A percentile compares a stretch with the other conserved stretches of the same genome.
These are phyloP conservation scores for Cladosporium colombiae DNA, from an alignment of 2,329 filamentous ascomycete genomes.

Conservation along the genomic window DNA sequence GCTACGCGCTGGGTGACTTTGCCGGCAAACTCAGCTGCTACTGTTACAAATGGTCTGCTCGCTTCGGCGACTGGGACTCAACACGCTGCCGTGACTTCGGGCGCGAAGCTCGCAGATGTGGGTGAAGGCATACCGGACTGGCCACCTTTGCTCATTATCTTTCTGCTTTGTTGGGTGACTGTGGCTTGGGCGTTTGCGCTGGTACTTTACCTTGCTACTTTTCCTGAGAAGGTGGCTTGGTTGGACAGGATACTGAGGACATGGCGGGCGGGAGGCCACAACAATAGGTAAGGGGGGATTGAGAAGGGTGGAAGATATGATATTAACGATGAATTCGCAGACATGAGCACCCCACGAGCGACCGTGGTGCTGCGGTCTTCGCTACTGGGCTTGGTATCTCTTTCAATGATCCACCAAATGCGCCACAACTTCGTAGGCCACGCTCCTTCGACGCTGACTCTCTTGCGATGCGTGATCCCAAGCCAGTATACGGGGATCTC, in stretches of 20 bases:
- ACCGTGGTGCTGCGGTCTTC: background rate
- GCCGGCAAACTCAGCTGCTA: background rate
- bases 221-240: slow-evolving; percentile 23
- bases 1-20: background rate
- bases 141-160: slow-evolving; percentile 15
- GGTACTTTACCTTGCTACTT: slow-evolving; percentile 29
- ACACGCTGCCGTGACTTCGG: background rate
- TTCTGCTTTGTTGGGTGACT: slow-evolving; percentile 25
- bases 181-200: slow-evolving; percentile 20
- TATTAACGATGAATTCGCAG: background rate
- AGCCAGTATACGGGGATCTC: background rate
- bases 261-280: background rate
- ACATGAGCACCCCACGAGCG: background rate
- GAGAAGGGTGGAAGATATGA: background rate
- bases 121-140: slow-evolving; percentile 7
- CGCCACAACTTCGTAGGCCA: background rate
- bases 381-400: slow-evolving; percentile 7
- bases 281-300: background rate
- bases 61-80: background rate
- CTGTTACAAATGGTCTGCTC: background rate
- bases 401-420: background rate
- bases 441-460: background rate
- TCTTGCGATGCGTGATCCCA: background rate
- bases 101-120: background rate
- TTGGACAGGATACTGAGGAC: background rate